Base-by-base conservation (phyloP, 192 early-diverging fungal genomes). In the Linnemannia zychae region DNA sequence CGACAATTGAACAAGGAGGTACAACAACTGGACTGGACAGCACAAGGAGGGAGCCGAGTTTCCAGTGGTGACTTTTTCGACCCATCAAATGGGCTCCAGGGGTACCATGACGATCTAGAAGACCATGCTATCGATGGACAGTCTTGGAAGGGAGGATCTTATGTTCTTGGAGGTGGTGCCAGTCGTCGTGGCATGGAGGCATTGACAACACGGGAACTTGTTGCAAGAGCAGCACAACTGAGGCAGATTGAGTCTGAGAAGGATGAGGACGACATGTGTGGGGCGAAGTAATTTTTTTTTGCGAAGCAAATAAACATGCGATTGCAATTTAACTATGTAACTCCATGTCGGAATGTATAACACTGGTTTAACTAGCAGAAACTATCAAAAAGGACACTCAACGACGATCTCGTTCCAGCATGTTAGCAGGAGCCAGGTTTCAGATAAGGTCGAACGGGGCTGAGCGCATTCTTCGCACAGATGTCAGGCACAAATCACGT, bases 1-100 rank as follows among this genome's bases (percentile, higher is more conserved):
- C 87, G 94, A 52, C 87, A 94, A 74, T 84, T 97, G n/a, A 96
- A 95, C 52, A 88, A 89, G 68, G 94, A 95, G 50, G 90, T 92
- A 28, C 78, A 86, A 57, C 75, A 80, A 53, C 50, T 94, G 74
- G 88, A 93, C 57, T 93, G 82, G 88, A 86, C 88, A 17, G 88
- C 78, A 66, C 78, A 87, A n/a, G 85, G 79, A 9, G 89, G 84
- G 2, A 57, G 75, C 7, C 67, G 69, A 24, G 63, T 90, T 11
- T 75, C 82, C 1, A 75, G 84, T 40, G 88, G 73, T 28, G 84
- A 86, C 18, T 90, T 85, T 63, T 91, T 87, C 77, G 76, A 88
- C 2, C 87, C 89, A 13, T 76, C 78, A 7, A 85, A 86, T 52
- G 88, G 88, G 57, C 72, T 85, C 24, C 47, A 68, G 22, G 74